Evolutionary conservation across 2,329 filamentous ascomycete genomes (phyloP), one percentile per base, ranked within the genome.

Genomic region (Calonectria hongkongensis): DNA sequence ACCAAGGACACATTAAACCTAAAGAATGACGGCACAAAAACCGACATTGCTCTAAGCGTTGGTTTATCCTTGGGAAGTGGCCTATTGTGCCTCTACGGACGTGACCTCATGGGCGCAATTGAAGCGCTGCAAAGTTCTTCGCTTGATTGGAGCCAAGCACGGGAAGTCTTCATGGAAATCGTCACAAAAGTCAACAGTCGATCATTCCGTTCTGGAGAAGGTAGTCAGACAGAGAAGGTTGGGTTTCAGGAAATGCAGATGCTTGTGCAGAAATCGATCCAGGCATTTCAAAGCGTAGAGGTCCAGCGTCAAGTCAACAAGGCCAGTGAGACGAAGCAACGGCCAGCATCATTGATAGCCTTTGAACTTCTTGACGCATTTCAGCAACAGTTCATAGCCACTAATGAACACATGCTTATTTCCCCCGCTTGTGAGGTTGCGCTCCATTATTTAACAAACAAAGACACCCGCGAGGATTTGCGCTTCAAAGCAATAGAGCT

Each of bases 141-240:
- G 50, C 50, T 54, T 54, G 50, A 54, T 54, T 54, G 50, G 50
- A n/a, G 27, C 50, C 50, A 54, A 27, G 50, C 50, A 2, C 28
- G 50, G 12, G 27, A 54, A 13, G 27, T 27, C 50, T 54, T 54
- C 50, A 15, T 30, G 28, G 27, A 6, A 18, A 30, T 30, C 18
- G 28, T 54, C 18, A 6, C 16, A 13, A 54, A 54, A 18, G 15
- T 54, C 27, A 54, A n/a, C 15, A 10, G 15, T 15, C 28, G 27
- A 12, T 33, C 27, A n/a, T 33, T 16, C 3, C 1, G 15, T 12
- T n/a, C 5, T 7, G 50, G 27, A 18, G 15, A 12, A 30, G 33
- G 25, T 4, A 18, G 5, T 6, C 50, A 33, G 15, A 15, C 27
- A 30, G 50, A 16, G n/a, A 18, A 2, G 15, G 33, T 4, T 54